A percentile compares a stretch with the other conserved stretches of the same genome.
These are phyloP conservation scores for Russula sp. DNA, from an alignment of 768 basidiomycete genomes.

Conservation along the genomic window DNA sequence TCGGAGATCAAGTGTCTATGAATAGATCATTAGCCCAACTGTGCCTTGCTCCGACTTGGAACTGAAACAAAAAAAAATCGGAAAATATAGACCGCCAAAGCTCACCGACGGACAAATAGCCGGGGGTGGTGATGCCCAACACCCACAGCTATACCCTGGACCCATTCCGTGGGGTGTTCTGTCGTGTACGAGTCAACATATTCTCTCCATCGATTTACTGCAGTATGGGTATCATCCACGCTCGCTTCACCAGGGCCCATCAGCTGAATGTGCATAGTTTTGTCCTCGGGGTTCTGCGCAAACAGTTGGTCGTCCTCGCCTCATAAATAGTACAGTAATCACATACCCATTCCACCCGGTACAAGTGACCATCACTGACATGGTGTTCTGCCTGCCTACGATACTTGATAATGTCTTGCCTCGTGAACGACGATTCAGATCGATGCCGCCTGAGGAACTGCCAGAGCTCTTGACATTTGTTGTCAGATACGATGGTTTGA, in stretches of 20 bases:
- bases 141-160: constrained; percentile 38
- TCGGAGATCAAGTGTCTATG: constrained; percentile 50
- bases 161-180: constrained; percentile 70
- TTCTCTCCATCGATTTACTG: constrained; percentile 62
- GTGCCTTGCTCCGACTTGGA: background rate
- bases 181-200: constrained; percentile 74
- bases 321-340: background rate
- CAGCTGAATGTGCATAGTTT: constrained; percentile 58
- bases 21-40: constrained; percentile 38
- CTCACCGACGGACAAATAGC: constrained; percentile 23
- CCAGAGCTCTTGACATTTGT: constrained; percentile 85
- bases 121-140: constrained; percentile 38
- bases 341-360: constrained; percentile 77
- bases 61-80: background rate
- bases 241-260: constrained; percentile 64
- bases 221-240: constrained; percentile 50
- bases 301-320: constrained; percentile 13
- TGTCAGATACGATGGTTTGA: constrained; percentile 80
- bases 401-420: constrained; percentile 71
- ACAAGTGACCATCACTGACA: constrained; percentile 74
- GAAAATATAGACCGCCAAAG: background rate
- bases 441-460: constrained; percentile 67
- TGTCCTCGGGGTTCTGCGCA: constrained; percentile 52
- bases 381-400: constrained; percentile 76
- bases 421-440: constrained; percentile 48